Evolutionary conservation across 176 grass and related monocot genomes (phyloP), one percentile per base, ranked within the genome.

Genomic region (Cenchrus fungigraminus): DNA sequence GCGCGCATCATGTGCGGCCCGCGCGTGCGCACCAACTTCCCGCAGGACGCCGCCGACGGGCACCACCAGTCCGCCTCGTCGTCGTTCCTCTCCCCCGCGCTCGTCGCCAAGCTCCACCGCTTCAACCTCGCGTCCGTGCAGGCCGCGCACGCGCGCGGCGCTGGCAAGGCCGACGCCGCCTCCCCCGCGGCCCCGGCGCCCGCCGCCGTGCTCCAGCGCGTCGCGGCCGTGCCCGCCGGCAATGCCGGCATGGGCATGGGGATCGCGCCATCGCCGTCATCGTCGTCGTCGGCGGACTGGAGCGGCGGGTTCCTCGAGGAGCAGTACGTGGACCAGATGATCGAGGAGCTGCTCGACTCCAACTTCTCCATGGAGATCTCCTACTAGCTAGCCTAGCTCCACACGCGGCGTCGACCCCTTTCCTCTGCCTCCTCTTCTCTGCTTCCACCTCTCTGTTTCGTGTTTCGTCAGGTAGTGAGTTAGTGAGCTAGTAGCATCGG

Each of bases 361-460:
- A 92, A 95, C 79, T 90, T 98, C 79, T 98, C 89, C 56, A 95
- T 98, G 93, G 96, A 98, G 71, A 90, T 98, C 69, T 98, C 85
- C 83, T 95, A 57, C 81, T 88, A 88, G 80, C 8, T 46, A 9
- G 56, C 55, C 6, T 69, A 3, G 43, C 1, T 46, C 6, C 20
- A 0, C 62, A 15, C 73, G 9, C 15, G n/a, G 28, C 28, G 60
- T 50, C 43, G 25, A 0, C 0, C 7, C 11, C 0, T 19, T 2
- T 28, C 44, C 68, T 34, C 8, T 25, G 44, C 4, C 6, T 9
- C 74, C 47, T 65, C 31, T 76, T 25, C 43, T 73, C 79, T 64
- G 69, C 28, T 51, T 61, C 81, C 77, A 14, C 59, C 40, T 73
- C 43, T 75, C 16, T 62, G 44, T 63, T 34, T 82, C 20, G 32